A percentile compares a stretch with the other conserved stretches of the same genome.
These are phyloP conservation scores for Ophiostoma montium DNA, from an alignment of 2,329 filamentous ascomycete genomes.

Conservation along the genomic window DNA sequence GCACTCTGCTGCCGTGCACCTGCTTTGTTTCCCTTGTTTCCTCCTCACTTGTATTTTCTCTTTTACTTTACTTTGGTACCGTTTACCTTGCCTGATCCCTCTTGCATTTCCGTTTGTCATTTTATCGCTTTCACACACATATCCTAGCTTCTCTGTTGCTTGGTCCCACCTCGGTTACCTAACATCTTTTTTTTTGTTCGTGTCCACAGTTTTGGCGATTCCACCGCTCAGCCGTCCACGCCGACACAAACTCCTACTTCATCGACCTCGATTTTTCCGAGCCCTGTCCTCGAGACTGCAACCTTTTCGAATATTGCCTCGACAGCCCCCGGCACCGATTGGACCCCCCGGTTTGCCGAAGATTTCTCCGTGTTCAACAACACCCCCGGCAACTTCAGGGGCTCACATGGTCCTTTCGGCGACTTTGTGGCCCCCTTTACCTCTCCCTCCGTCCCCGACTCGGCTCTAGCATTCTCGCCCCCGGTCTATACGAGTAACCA, in stretches of 20 bases:
- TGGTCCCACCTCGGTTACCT: conserved; percentile 10
- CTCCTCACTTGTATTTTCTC: conserved; percentile 6
- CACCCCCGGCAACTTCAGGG: conserved; percentile 43
- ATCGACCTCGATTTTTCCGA: conserved; percentile 32
- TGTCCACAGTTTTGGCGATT: conserved; percentile 44
- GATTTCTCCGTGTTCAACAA: conserved; percentile 52
- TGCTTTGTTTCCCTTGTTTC: conserved; percentile 6
- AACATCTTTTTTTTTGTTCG: conserved; percentile 9
- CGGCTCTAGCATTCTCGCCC: conserved; percentile 7
- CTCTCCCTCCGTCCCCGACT: conserved; percentile 15
- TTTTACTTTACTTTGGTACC: conserved; percentile 5
- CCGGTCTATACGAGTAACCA: conserved; percentile 2
- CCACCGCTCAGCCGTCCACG: conserved; percentile 46
- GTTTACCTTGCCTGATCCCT: not conserved
- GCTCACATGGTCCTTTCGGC: conserved; percentile 29
- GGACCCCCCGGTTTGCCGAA: conserved; percentile 49
- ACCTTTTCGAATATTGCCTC: conserved; percentile 12
- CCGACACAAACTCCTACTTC: conserved; percentile 44
- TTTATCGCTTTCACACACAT: not conserved
- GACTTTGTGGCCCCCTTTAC: conserved; percentile 27
- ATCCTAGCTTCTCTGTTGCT: conserved; percentile 1
- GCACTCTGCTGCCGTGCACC: conserved; percentile 8
- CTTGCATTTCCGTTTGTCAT: not conserved
- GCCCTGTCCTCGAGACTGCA: conserved; percentile 34
- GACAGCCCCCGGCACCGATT: conserved; percentile 20